Conservation (phyloP, 2,329 filamentous ascomycete species). For the Sporothrix phasma region DNA sequence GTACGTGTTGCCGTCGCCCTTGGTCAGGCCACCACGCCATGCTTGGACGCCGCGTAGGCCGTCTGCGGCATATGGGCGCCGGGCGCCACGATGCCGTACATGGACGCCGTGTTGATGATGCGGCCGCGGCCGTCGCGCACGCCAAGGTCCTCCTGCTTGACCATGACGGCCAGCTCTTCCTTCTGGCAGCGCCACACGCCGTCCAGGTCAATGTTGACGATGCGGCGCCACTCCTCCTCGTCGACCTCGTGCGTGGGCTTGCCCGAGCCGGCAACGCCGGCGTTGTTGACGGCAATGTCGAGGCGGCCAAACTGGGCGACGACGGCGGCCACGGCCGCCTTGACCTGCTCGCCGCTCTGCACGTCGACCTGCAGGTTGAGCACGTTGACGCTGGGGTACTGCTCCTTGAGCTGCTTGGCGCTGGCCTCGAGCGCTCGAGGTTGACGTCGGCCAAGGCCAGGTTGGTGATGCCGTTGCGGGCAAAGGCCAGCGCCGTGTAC, state of each 20-base stretch:
- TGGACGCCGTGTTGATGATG: slow-evolving; percentile 46
- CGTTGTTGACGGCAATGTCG: slow-evolving; percentile 47
- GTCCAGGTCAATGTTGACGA: slow-evolving; percentile 44
- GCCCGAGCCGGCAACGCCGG: slow-evolving; percentile 37
- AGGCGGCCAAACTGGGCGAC: slow-evolving; percentile 40
- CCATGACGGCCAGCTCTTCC: slow-evolving; percentile 42
- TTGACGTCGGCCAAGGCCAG: slow-evolving; percentile 40
- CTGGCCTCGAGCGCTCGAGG: slow-evolving; percentile 25
- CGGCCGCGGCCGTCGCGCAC: slow-evolving; percentile 34
- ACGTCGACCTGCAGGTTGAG: slow-evolving; percentile 36
- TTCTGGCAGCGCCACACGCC: slow-evolving; percentile 49
- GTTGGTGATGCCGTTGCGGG: slow-evolving; percentile 36
- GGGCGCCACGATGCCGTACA: slow-evolving; percentile 39
- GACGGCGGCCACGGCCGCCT: slow-evolving; percentile 32
- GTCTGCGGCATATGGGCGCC: slow-evolving; percentile 29
- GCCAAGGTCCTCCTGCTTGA: slow-evolving; percentile 36
- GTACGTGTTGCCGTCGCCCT: slow-evolving; percentile 44
- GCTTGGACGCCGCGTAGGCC: slow-evolving; percentile 43
- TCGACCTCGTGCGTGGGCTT: slow-evolving; percentile 36
- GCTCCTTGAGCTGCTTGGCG: slow-evolving; percentile 26
- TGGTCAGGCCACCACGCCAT: slow-evolving; percentile 45
- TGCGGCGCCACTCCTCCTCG: slow-evolving; percentile 38
- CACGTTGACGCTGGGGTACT: slow-evolving; percentile 30
- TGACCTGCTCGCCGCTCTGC: slow-evolving; percentile 32
- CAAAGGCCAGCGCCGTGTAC: slow-evolving; percentile 36